A percentile compares a stretch with the other conserved stretches of the same genome.
Conservation (phyloP, 805 yeast species). For the Candida vartiovaarae region DNA sequence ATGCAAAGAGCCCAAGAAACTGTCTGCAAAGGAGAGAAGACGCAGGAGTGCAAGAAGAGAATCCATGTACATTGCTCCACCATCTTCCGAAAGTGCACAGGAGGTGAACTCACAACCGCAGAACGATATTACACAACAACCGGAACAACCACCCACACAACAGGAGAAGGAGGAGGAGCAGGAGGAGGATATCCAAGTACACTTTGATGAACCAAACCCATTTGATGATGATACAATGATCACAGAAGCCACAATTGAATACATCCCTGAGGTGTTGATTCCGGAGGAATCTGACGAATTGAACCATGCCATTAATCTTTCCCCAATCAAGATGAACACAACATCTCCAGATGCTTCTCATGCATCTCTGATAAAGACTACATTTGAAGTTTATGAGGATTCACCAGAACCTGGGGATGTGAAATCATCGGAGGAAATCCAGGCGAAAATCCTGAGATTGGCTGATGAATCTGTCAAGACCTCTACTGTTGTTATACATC, state of each 20-base stretch:
- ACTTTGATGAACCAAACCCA: slow-evolving; percentile 19
- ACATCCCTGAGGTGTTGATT: not conserved
- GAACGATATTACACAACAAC: not conserved
- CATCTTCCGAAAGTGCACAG: slow-evolving; percentile 1
- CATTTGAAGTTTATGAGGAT: slow-evolving; percentile 20
- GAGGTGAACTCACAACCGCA: not conserved
- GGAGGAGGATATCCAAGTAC: slow-evolving; percentile 17
- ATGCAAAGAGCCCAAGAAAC: slow-evolving; percentile 20
- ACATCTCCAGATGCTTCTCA: slow-evolving; percentile 12
- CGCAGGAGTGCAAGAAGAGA: slow-evolving; percentile 35
- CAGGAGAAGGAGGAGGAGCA: not conserved
- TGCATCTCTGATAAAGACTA: not conserved
- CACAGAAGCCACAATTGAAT: slow-evolving; percentile 2
- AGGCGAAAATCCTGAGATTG: slow-evolving; percentile 13
- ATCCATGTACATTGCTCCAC: slow-evolving; percentile 30
- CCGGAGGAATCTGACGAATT: slow-evolving; percentile 1
- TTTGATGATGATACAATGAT: slow-evolving; percentile 9
- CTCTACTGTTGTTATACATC: not conserved
- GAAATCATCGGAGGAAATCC: not conserved
- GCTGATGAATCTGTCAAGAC: slow-evolving; percentile 14
- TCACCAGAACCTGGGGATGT: slow-evolving; percentile 7
- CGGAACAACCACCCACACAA: not conserved
- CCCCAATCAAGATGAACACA: slow-evolving; percentile 16
- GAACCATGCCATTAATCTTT: slow-evolving; percentile 15
- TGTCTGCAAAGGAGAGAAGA: slow-evolving; percentile 23